Conservation (phyloP, 1,284 basidiomycete genomes). For the Macrocystidia cucumis region DNA sequence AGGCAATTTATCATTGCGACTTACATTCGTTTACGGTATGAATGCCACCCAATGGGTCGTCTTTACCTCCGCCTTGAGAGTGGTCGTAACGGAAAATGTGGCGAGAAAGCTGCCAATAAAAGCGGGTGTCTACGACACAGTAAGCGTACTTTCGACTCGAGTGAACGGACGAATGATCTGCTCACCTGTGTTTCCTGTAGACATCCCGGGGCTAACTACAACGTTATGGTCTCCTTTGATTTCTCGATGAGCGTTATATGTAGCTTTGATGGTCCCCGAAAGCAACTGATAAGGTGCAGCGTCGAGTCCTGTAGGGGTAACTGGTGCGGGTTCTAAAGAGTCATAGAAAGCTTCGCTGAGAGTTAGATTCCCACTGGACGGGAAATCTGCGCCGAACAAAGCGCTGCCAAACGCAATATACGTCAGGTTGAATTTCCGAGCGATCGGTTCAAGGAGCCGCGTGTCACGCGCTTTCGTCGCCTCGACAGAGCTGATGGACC, state of each 20-base stretch:
- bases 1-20: constrained; percentile 8
- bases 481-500: constrained; percentile 28
- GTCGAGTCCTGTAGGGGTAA: constrained; percentile 29
- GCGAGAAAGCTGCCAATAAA: constrained; percentile 40
- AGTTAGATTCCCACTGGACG: constrained; percentile 27
- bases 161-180: no score
- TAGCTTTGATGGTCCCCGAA: constrained; percentile 38
- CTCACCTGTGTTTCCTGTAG: constrained; percentile 28
- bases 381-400: constrained; percentile 21
- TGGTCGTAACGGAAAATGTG: constrained; percentile 50
- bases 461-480: constrained; percentile 35
- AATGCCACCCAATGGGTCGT: constrained; percentile 29
- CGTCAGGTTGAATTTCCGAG: constrained; percentile 41
- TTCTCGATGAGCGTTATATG: constrained; percentile 28
- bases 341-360: constrained; percentile 28
- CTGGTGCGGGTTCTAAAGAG: constrained; percentile 33
- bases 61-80: constrained; percentile 21
- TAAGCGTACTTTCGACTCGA: background rate
- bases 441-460: constrained; percentile 32
- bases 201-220: constrained; percentile 26
- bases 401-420: constrained; percentile 43
- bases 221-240: constrained; percentile 17
- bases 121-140: constrained; percentile 34
- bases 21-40: constrained; percentile 64
- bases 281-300: constrained; percentile 33